phyloP scores from a whole-genome alignment of 164 flowering plant species.

The Tetrastigma voinierianum region DNA sequence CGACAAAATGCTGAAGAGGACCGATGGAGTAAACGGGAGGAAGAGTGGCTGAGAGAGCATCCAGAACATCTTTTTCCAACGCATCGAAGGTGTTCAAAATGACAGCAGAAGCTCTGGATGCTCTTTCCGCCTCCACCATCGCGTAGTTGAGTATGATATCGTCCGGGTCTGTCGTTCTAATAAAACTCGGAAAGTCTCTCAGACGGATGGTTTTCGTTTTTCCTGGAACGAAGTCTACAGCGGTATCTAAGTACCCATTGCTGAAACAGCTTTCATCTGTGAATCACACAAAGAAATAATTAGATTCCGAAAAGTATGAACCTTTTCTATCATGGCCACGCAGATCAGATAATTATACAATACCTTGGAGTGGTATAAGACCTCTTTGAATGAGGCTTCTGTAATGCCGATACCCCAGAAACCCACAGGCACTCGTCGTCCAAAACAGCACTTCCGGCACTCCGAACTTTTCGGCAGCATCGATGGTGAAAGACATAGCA shows the following conservation, averaged over 20 bases:
- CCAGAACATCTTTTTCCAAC: constrained; percentile 1
- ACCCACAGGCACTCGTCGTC: constrained; percentile 56
- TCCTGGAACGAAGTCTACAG: constrained; percentile 38
- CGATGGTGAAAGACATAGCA: constrained; percentile 42
- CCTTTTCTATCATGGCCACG: too few species aligned
- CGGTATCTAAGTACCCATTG: constrained; percentile 38
- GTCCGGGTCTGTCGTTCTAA: constrained; percentile 33
- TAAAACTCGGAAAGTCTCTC: constrained; percentile 34
- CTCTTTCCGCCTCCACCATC: constrained; percentile 5
- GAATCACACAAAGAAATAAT: not conserved
- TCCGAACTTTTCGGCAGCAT: constrained; percentile 42
- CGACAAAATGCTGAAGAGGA: constrained; percentile 2
- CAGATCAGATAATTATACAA: too few species aligned
- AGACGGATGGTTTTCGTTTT: constrained; percentile 30
- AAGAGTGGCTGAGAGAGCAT: constrained; percentile 1
- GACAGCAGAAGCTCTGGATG: constrained; percentile 22
- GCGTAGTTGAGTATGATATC: constrained; percentile 25
- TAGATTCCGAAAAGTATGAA: not conserved
- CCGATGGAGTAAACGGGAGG: constrained; percentile 8
- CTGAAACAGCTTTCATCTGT: constrained; percentile 32
- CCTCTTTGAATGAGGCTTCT: constrained; percentile 30
- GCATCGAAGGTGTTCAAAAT: constrained; percentile 31
- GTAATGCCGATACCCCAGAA: constrained; percentile 37
- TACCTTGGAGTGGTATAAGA: constrained; percentile 51
- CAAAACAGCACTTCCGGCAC: constrained; percentile 45